A percentile compares a stretch with the other conserved stretches of the same genome.
Conservation (phyloP, 805 yeast genomes). For the Cyberlindnera euphorbiiphila region DNA sequence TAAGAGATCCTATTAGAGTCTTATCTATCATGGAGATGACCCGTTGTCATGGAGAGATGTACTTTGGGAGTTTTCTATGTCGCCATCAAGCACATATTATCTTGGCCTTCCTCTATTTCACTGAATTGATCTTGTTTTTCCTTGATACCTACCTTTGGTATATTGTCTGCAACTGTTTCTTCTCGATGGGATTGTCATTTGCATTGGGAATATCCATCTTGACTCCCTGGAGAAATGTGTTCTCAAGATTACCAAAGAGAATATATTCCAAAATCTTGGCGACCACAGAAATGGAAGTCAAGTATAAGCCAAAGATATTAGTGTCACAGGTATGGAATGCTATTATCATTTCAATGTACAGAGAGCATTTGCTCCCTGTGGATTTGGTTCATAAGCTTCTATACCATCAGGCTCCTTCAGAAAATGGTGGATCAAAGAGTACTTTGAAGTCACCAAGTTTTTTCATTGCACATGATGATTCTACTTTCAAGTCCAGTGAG, state of each 20-base stretch:
- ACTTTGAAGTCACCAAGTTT: slow-evolving; percentile 68
- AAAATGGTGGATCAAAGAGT: slow-evolving; percentile 31
- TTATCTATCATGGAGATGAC: slow-evolving; percentile 52
- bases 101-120: slow-evolving; percentile 47
- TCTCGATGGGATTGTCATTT: slow-evolving; percentile 67
- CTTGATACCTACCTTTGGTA: slow-evolving; percentile 86
- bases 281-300: slow-evolving; percentile 35
- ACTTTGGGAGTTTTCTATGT: slow-evolving; percentile 53
- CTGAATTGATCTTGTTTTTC: slow-evolving; percentile 69
- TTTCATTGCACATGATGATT: slow-evolving; percentile 81
- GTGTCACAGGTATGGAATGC: slow-evolving; percentile 82
- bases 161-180: slow-evolving; percentile 70
- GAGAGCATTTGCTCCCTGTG: slow-evolving; percentile 71
- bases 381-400: slow-evolving; percentile 68
- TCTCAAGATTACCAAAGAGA: slow-evolving; percentile 70
- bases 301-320: slow-evolving; percentile 45
- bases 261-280: slow-evolving; percentile 64
- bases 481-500: slow-evolving; percentile 56
- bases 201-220: slow-evolving; percentile 78
- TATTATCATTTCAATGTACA: slow-evolving; percentile 73
- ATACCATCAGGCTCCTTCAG: slow-evolving; percentile 37
- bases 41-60: slow-evolving; percentile 61
- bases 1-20: slow-evolving; percentile 72
- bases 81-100: slow-evolving; percentile 53
- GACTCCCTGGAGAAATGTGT: slow-evolving; percentile 87